Conservation (phyloP, 2,329 filamentous ascomycete species). For the Mycogone perniciosa region DNA sequence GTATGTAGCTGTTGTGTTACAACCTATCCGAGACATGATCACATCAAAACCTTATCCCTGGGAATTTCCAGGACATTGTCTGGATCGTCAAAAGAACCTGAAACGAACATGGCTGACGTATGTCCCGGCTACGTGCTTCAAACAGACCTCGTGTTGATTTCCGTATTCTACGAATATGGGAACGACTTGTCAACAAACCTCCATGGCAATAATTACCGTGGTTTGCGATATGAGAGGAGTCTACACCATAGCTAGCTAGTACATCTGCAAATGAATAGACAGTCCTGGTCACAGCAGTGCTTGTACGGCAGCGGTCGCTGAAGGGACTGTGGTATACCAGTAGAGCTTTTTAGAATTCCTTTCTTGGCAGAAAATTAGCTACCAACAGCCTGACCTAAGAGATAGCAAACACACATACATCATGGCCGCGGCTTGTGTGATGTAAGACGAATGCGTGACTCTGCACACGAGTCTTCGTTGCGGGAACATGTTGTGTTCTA, state of each 20-base stretch:
- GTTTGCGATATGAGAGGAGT: too few relatives aligned
- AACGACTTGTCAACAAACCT: too few relatives aligned
- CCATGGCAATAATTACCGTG: too few relatives aligned
- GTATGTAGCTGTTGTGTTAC: conserved; percentile 10
- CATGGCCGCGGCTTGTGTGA: too few relatives aligned
- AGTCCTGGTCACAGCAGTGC: too few relatives aligned
- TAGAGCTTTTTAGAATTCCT: background rate
- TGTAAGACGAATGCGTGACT: background rate
- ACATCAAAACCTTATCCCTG: conserved; percentile 12
- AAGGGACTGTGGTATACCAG: background rate
- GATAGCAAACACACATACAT: too few relatives aligned
- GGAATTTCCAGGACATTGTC: background rate
- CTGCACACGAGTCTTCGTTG: background rate
- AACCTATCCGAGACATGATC: conserved; percentile 12
- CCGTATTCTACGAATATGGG: too few relatives aligned
- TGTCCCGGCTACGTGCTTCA: conserved; percentile 10
- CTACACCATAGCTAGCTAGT: too few relatives aligned
- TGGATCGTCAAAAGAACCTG: conserved; percentile 4
- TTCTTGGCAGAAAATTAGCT: background rate
- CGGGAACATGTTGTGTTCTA: background rate
- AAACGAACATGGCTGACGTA: conserved; percentile 10
- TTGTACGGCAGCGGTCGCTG: too few relatives aligned
- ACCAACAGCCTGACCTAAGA: too few relatives aligned
- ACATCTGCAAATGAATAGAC: too few relatives aligned
- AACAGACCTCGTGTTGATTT: conserved; percentile 6